These are phyloP conservation scores for Venturia asperata DNA, from an alignment of 2,329 filamentous ascomycete genomes.

Conservation along the genomic window DNA sequence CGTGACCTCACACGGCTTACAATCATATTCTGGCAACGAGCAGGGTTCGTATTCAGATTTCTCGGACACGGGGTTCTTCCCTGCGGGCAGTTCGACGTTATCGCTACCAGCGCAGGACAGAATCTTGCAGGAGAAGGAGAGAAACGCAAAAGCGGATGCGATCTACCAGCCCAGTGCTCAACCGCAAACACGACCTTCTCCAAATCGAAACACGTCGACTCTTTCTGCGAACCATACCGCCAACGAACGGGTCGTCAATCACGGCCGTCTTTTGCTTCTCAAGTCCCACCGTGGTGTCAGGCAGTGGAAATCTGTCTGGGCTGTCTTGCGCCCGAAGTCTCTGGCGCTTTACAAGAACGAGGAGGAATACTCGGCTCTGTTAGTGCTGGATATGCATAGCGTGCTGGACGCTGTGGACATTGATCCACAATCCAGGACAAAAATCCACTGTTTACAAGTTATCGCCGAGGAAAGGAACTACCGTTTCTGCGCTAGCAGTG, in stretches of 20 bases:
- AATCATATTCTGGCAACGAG: conserved; percentile 52
- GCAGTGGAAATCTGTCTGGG: conserved; percentile 94
- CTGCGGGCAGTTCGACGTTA: conserved; percentile 41
- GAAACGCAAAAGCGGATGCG: conserved; percentile 13
- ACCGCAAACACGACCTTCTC: conserved; percentile 27
- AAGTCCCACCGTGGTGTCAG: conserved; percentile 76
- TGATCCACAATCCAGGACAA: conserved; percentile 76
- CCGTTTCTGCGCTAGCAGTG: conserved; percentile 56
- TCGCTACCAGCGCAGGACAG: conserved; percentile 26
- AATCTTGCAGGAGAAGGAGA: conserved; percentile 8
- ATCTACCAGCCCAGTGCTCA: conserved; percentile 40
- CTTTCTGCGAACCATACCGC: conserved; percentile 47
- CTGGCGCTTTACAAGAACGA: conserved; percentile 91
- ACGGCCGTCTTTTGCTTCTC: conserved; percentile 81
- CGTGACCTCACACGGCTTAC: conserved; percentile 51
- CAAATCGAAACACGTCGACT: conserved; percentile 53
- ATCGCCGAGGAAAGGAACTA: conserved; percentile 77
- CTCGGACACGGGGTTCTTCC: conserved; percentile 55
- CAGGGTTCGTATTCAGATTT: conserved; percentile 80
- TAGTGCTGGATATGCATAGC: conserved; percentile 69
- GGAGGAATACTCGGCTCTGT: conserved; percentile 75
- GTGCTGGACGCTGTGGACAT: conserved; percentile 91
- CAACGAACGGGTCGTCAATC: conserved; percentile 84
- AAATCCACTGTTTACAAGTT: conserved; percentile 80
- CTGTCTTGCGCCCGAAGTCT: conserved; percentile 76